These are phyloP conservation scores for Kazachstania bromeliacearum DNA, from an alignment of 805 yeast species.

Conservation along the genomic window DNA sequence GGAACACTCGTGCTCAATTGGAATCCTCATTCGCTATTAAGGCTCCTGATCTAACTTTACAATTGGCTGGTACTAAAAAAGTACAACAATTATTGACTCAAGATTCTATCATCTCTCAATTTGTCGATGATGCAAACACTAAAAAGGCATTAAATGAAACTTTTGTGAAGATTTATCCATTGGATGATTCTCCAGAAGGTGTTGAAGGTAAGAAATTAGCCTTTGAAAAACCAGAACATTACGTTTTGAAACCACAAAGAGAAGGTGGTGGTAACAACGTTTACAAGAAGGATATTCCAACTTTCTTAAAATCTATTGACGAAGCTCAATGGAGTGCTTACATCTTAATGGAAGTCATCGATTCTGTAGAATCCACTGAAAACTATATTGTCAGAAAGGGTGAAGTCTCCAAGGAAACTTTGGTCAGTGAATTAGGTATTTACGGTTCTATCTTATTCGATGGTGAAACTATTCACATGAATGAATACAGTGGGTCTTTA, in stretches of 20 bases:
- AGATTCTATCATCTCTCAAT: constrained; percentile 37
- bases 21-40: constrained; percentile 78
- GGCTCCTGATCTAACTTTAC: constrained; percentile 85
- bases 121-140: constrained; percentile 29
- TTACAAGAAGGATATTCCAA: constrained; percentile 78
- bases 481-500: constrained; percentile 74
- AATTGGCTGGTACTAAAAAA: constrained; percentile 87
- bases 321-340: constrained; percentile 80
- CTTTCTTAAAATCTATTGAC: constrained; percentile 48
- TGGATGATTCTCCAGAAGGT: constrained; percentile 65
- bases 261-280: constrained; percentile 98
- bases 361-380: constrained; percentile 51
- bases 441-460: constrained; percentile 80
- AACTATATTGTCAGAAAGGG: constrained; percentile 68
- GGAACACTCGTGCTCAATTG: constrained; percentile 67
- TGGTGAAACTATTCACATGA: constrained; percentile 47
- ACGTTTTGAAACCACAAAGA: constrained; percentile 91
- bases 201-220: constrained; percentile 55
- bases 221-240: constrained; percentile 54
- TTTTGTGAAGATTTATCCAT: constrained; percentile 80
- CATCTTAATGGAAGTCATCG: constrained; percentile 86
- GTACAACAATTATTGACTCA: constrained; percentile 81
- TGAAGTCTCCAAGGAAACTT: constrained; percentile 54
- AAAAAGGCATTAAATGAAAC: constrained; percentile 37
- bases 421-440: constrained; percentile 84